Conservation (phyloP, 2,329 filamentous ascomycete species). For the Ophiognomonia clavigignenti-juglandacearum region DNA sequence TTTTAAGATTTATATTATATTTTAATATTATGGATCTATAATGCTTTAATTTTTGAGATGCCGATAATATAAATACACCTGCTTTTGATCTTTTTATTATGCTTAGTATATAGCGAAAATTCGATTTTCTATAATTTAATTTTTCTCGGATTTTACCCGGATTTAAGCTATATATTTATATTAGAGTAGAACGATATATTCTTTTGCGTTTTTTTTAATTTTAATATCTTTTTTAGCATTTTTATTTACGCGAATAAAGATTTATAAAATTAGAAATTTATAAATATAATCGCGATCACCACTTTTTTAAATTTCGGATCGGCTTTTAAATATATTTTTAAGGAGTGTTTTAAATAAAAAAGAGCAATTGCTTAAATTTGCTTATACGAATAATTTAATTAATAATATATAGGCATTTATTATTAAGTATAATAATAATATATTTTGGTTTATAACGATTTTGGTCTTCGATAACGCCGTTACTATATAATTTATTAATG, state of each 20-base stretch:
- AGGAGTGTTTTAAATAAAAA: conserved; percentile 31
- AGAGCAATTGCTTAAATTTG: conserved; percentile 29
- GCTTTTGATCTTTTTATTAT: too few species aligned
- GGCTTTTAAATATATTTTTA: conserved; percentile 6
- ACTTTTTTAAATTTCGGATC: not conserved
- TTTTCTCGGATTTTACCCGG: conserved; percentile 37
- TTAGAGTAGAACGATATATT: conserved; percentile 32
- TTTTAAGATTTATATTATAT: too few species aligned
- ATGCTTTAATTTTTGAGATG: too few species aligned
- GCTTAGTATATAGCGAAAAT: conserved; percentile 13
- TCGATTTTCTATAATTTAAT: conserved; percentile 33
- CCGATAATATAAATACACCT: too few species aligned
- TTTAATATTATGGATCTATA: too few species aligned
- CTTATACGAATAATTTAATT: conserved; percentile 26
- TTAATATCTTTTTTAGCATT: conserved; percentile 38
- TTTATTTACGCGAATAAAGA: conserved; percentile 40
- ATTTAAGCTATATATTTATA: conserved; percentile 37
- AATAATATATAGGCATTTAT: conserved; percentile 30
- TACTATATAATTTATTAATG: conserved; percentile 26
- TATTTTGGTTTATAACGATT: conserved; percentile 27
- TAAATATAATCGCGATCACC: conserved; percentile 10
- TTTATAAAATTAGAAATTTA: conserved; percentile 35
- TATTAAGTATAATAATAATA: conserved; percentile 24
- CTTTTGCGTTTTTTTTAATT: conserved; percentile 38
- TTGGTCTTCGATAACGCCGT: conserved; percentile 30